A percentile compares a stretch with the other conserved stretches of the same genome.
These are phyloP conservation scores for Haplosporangium sp. DNA, from an alignment of 371 early-diverging fungal species.

Conservation along the genomic window DNA sequence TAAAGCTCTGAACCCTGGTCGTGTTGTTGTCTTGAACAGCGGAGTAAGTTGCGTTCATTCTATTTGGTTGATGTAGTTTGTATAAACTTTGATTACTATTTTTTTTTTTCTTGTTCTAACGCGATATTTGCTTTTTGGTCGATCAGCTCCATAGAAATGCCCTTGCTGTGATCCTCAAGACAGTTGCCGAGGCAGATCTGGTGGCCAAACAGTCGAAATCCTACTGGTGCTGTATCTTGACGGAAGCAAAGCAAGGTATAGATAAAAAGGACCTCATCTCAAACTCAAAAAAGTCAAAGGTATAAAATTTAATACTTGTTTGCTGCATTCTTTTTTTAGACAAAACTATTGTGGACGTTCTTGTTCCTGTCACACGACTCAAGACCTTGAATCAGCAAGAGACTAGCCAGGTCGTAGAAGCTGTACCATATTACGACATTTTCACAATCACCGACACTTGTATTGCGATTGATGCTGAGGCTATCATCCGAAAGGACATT, in stretches of 20 bases:
- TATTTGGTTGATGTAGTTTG: no score
- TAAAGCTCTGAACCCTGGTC: constrained; percentile 75
- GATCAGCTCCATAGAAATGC: constrained; percentile 70
- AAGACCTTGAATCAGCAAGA: constrained; percentile 62
- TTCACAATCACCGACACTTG: constrained; percentile 67
- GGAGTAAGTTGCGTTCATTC: constrained; percentile 52
- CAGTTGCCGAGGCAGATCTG: constrained; percentile 38
- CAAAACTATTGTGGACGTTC: constrained; percentile 24
- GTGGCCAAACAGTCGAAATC: constrained; percentile 59
- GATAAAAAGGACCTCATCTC: no score
- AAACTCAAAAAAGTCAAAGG: no score
- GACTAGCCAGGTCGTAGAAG: constrained; percentile 61
- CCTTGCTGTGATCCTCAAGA: constrained; percentile 74
- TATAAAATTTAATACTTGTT: not conserved
- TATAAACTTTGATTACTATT: not conserved
- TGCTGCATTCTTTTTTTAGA: not conserved
- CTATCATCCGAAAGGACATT: constrained; percentile 58
- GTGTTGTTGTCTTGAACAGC: constrained; percentile 80
- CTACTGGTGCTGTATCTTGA: constrained; percentile 63
- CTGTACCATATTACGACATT: constrained; percentile 74
- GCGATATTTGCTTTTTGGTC: not conserved
- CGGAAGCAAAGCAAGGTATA: constrained; percentile 28
- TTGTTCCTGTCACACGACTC: constrained; percentile 75
- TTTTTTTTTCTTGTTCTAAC: not conserved
- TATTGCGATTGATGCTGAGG: constrained; percentile 68